Base-by-base conservation (phyloP, 306 rosid species). In the Senna tora region DNA sequence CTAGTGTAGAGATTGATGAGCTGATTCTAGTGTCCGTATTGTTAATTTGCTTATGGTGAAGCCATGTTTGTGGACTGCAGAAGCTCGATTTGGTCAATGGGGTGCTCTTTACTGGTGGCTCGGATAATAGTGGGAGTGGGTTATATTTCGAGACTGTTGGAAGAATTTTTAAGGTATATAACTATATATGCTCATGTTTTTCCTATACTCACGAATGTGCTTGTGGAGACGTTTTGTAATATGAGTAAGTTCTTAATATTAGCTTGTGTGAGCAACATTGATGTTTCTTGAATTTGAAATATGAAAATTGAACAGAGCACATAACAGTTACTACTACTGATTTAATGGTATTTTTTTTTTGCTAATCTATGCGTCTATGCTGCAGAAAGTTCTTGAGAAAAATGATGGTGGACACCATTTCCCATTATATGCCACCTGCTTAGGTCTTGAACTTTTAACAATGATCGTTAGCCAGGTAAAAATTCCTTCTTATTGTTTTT, bases 81-180 rank as follows among this genome's bases (percentile, higher is more conserved):
- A 93, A 90, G 80, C 96, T 93, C 7, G 72, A 85, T 30, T 74
- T 93, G 76, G 96, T 93, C 61, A 93, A 93, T 66, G 98, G 98
- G 49, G 92, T 90, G 79, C 86, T 93, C 64, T 90, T 93, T 83
- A 93, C 98, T 13, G 97, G 98, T 69, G 98, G 98, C 6, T 84
- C 85, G 90, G 97, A 89, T 46, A 86, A 93, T 39, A 33, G 50
- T 13, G 98, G 97, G 50, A 33, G 50, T 13, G 98, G 97, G 50
- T 67, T 74, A 58, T 93, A 93, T 80, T 88, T 80, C 71, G 80
- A 86, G 64, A 72, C 84, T 65, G 83, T 73, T 64, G 63, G 77
- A 54, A 83, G 34, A 69, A 83, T 93, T 64, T 89, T 89, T 52
- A 47, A 89, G 98, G 98, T 93, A 84, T 39, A 20, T 5, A 3